Conservation (phyloP, 176 grass and related monocot species). For the Triticum monococcum region DNA sequence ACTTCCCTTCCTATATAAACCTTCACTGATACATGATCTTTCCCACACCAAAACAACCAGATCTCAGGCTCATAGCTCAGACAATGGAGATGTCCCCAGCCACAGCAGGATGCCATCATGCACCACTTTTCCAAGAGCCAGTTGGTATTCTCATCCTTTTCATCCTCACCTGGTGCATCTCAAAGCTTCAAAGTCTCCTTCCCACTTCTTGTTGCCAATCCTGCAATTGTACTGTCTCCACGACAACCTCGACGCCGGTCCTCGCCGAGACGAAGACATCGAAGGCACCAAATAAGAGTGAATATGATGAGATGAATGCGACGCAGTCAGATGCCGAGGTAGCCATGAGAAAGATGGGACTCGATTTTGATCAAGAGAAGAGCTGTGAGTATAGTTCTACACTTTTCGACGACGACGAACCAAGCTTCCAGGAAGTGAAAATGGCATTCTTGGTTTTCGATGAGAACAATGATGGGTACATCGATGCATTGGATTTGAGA, state of each 20-base stretch:
- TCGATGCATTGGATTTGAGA: constrained; percentile 61
- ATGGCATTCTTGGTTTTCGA: constrained; percentile 77
- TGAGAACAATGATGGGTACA: constrained; percentile 58
- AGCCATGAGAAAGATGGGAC: constrained; percentile 42
- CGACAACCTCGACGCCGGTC: neutral
- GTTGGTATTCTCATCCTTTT: constrained; percentile 39
- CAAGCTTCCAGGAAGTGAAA: constrained; percentile 70
- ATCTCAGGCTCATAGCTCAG: neutral
- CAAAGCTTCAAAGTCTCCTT: constrained; percentile 27
- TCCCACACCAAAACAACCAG: neutral
- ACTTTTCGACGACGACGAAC: constrained; percentile 62
- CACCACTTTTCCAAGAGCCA: constrained; percentile 14
- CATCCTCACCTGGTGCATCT: constrained; percentile 34
- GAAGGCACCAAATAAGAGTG: neutral
- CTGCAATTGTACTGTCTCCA: neutral
- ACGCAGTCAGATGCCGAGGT: constrained; percentile 37
- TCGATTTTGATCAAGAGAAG: constrained; percentile 11
- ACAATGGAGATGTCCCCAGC: constrained; percentile 53
- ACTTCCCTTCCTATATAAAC: constrained; percentile 34
- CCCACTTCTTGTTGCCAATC: constrained; percentile 22
- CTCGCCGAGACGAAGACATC: neutral
- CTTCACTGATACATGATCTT: neutral
- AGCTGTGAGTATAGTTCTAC: constrained; percentile 11
- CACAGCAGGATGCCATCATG: neutral
- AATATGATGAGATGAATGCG: neutral